Evolutionary conservation across 1,139 yeast species (phyloP), one percentile per base, ranked within the genome.

Genomic region (Suhomyces kunorum): DNA sequence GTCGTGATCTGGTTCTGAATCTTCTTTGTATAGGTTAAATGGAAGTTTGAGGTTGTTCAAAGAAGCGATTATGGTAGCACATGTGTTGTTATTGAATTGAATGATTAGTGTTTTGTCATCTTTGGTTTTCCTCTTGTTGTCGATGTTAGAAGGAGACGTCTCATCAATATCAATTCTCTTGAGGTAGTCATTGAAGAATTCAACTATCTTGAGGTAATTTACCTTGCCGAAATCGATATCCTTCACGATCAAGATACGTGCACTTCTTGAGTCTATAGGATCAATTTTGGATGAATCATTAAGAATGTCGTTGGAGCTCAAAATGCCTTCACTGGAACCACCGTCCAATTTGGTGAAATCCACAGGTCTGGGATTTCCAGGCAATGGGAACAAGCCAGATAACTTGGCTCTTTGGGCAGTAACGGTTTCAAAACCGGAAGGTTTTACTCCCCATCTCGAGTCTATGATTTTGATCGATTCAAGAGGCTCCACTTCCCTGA

Each of bases 401-500:
- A 86, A 68, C 54, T 89, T 89, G 5, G 95, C 95, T 49, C 86
- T 72, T 49, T 82, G 88, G 0, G 94, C 86, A 1, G 87, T 76
- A 3, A 87, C 81, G 9, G 76, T 74, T 54, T 87, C 95, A 58
- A 85, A 87, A 0, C 90, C 95, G 34, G 71, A 66, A 0, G 96
- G 90, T 24, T 75, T 74, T 12, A 77, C 67, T 36, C 89, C 95
- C 96, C 96, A 89, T 39, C 74, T 64, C 0, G 86, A 71, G 28
- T 74, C 77, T 7, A 70, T 55, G 6, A 66, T 62, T 28, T 80
- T 67, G 16, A 69, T 51, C 19, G 62, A 60, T 6, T 61, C 64
- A 13, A 71, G 50, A 2, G 59, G 43, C 6, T 54, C 52, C 1
- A 55, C 54, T 8, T 58, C 53, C 18, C 49, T 50, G 4, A 68